Base-by-base conservation (phyloP, 352 stramenopile species). In the Globisporangium sylvaticum region DNA sequence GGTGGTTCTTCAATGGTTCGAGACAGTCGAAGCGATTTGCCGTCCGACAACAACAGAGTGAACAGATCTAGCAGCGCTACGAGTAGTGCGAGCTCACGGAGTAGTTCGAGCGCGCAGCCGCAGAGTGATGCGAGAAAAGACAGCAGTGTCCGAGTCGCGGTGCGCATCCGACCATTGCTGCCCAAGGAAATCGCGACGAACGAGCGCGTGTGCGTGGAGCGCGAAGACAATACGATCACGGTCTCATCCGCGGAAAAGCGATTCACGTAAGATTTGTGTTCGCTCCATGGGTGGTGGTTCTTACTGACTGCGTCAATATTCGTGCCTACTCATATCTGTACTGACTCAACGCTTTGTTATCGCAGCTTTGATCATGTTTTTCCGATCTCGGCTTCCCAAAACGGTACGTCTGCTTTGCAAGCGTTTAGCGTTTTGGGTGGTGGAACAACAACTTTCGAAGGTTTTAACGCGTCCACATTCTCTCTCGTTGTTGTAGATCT, bases 291-390 rank as follows among this genome's bases (percentile, higher is more conserved):
- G 4, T 55, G 22, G 27, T 50, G 42, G 42, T 24, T 3, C 6
- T 24, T 12, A 12, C 18, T 24, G 7, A 50, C 15, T 50, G 18
- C 4, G 42, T 22, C 39, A n/a, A 48, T 9, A 55, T 15, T 20
- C 10, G 15, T 25, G 27, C 54, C 27, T 39, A 18, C 15, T 25
- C 32, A 22, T 39, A 25, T 42, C 14, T 59, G n/a, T 59, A 34
- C 27, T 59, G 6, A 27, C 27, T 25, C 27, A 9, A 20, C 62
- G 3, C 24, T 24, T 65, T 63, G 34, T 29, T 71, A 29, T 20
- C 67, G 48, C 62, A 93, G 83, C 0, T 96, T 94, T 65, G 87
- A 96, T 64, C 82, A 95, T 50, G 88, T 95, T 1, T 93, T 96
- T 61, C 79, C 84, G 1, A 71, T 78, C 52, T 42, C 77, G 1